Conservation (phyloP, 2,329 filamentous ascomycete species). For the Beauveria caledonica region DNA sequence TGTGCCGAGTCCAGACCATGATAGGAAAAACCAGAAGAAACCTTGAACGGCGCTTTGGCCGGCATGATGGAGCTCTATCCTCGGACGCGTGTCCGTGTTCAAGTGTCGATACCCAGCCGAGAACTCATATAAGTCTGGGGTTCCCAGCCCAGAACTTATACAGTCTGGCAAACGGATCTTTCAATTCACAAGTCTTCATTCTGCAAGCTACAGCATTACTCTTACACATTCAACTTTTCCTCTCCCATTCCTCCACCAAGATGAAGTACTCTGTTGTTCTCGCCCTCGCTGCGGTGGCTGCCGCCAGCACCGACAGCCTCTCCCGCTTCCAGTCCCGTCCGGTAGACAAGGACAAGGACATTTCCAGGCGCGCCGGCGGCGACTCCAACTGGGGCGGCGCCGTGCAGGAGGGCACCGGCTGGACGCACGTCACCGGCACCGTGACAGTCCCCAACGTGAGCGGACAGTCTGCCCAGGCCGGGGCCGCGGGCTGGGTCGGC, state of each 20-base stretch:
- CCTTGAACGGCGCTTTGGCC: too few species aligned
- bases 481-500: slow-evolving; percentile 10
- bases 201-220: not conserved
- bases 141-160: not conserved
- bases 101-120: too few species aligned
- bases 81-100: too few species aligned
- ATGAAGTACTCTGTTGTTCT: not conserved
- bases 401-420: slow-evolving; percentile 7
- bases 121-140: not conserved
- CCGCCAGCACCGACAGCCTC: not conserved
- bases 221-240: not conserved
- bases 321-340: not conserved
- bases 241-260: not conserved
- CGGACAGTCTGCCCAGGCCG: not conserved
- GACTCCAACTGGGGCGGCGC: not conserved
- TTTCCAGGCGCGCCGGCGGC: not conserved
- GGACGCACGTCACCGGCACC: not conserved
- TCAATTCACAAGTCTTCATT: not conserved
- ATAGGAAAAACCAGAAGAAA: too few species aligned
- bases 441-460: not conserved
- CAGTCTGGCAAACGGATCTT: not conserved
- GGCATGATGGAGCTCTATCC: too few species aligned
- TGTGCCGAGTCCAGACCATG: too few species aligned
- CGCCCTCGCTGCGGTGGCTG: not conserved
- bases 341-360: not conserved